Evolutionary conservation across 1,139 yeast species (phyloP).

Genomic region (Zygotorulaspora mrakii): DNA sequence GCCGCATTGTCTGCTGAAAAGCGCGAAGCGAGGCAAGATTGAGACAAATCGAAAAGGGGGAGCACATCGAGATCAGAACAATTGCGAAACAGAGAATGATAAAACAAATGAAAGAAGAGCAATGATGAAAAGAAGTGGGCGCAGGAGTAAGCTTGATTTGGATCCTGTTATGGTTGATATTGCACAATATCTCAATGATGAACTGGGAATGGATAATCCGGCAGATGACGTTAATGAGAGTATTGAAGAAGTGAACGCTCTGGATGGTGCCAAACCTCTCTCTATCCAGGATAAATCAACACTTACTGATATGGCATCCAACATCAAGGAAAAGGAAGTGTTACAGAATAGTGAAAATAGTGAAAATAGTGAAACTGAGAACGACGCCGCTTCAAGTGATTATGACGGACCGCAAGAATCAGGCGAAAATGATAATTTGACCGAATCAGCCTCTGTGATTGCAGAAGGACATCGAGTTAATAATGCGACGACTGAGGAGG

Average conservation of each 20-base stretch:
- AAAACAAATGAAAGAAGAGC: neutral
- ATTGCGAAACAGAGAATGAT: neutral
- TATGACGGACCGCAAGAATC: too few relatives aligned
- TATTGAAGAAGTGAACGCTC: neutral
- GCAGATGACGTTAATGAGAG: neutral
- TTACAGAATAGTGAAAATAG: too few relatives aligned
- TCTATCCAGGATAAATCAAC: too few relatives aligned
- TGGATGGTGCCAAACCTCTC: too few relatives aligned
- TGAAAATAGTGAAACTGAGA: too few relatives aligned
- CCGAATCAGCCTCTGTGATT: too few relatives aligned
- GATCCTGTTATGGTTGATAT: conserved; percentile 26
- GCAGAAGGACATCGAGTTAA: too few relatives aligned
- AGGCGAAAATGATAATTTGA: too few relatives aligned
- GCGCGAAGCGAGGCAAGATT: conserved; percentile 22
- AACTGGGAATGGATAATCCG: conserved; percentile 1
- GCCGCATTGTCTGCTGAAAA: conserved; percentile 14
- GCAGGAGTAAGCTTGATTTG: conserved; percentile 8
- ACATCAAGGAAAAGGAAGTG: too few relatives aligned
- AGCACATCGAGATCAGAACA: conserved; percentile 4
- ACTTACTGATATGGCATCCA: too few relatives aligned
- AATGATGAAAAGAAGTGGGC: conserved; percentile 2
- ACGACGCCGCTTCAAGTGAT: too few relatives aligned
- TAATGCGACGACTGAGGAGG: too few relatives aligned
- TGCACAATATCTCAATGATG: conserved; percentile 20
- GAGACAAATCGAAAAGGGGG: conserved; percentile 14